Conservation (phyloP, 2,329 filamentous ascomycete genomes). For the Phyllosticta capitalensis region DNA sequence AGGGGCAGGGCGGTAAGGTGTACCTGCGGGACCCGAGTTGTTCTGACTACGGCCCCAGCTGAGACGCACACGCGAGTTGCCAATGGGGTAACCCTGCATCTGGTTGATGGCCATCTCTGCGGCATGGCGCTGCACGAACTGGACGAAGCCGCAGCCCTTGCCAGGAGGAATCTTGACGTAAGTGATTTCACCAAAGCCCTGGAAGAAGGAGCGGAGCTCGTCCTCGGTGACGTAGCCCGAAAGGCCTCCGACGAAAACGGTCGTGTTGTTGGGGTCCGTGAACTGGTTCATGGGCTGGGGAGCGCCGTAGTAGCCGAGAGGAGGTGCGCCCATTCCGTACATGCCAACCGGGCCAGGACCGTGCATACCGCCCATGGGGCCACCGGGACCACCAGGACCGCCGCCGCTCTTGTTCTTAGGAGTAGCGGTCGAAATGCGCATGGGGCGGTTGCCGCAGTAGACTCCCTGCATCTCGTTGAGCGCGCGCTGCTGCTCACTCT, state of each 20-base stretch:
- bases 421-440: slow-evolving; percentile 96
- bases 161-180: slow-evolving; percentile 99
- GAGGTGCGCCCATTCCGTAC: slow-evolving; percentile 61
- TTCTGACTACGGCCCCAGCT: slow-evolving; percentile 98
- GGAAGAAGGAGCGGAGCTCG: slow-evolving; percentile 99
- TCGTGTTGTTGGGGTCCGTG: slow-evolving; percentile 99
- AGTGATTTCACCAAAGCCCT: slow-evolving; percentile 97
- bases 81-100: slow-evolving; percentile 99
- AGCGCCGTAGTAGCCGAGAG: slow-evolving; percentile 56
- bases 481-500: slow-evolving; percentile 91
- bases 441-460: slow-evolving; percentile 95
- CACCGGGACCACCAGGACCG: slow-evolving; percentile 43
- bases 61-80: slow-evolving; percentile 93
- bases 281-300: slow-evolving; percentile 96
- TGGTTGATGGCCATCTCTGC: slow-evolving; percentile 99
- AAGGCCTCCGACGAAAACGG: slow-evolving; percentile 93
- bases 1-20: slow-evolving; percentile 90
- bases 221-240: slow-evolving; percentile 98
- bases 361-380: slow-evolving; percentile 40
- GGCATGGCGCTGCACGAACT: slow-evolving; percentile 97
- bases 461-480: slow-evolving; percentile 98
- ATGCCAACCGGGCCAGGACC: slow-evolving; percentile 47
- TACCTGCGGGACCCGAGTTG: slow-evolving; percentile 93
- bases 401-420: slow-evolving; percentile 75
- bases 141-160: slow-evolving; percentile 98